A percentile compares a stretch with the other conserved stretches of the same genome.
phyloP scores from a whole-genome alignment of 2,329 filamentous ascomycete species.

The Hypoxylon sp. region DNA sequence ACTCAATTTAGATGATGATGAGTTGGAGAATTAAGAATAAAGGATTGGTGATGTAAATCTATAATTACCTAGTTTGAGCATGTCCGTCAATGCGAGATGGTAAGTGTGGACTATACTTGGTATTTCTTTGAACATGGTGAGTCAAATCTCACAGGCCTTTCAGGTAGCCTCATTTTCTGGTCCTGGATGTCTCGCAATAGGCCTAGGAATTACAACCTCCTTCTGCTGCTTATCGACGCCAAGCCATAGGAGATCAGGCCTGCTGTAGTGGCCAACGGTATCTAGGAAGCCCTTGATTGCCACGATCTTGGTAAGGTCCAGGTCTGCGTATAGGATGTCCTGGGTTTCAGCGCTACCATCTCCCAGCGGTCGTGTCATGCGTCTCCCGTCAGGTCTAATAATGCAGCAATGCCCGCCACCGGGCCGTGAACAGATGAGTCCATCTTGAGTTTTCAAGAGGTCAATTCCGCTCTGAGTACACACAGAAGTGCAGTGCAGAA shows the following conservation, averaged over 20 bases:
- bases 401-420: slow-evolving; percentile 63
- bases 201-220: slow-evolving; percentile 34
- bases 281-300: slow-evolving; percentile 62
- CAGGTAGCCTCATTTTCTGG: slow-evolving; percentile 4
- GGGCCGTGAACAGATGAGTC: slow-evolving; percentile 58
- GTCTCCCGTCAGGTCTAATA: slow-evolving; percentile 66
- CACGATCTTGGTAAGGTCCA: slow-evolving; percentile 61
- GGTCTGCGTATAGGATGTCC: slow-evolving; percentile 64
- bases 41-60: no score
- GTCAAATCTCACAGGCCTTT: background rate
- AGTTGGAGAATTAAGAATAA: no score
- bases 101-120: no score
- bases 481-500: slow-evolving; percentile 67
- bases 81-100: no score
- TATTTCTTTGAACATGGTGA: no score
- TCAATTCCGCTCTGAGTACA: slow-evolving; percentile 62
- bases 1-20: no score
- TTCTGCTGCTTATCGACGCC: slow-evolving; percentile 53
- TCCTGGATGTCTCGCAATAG: slow-evolving; percentile 8
- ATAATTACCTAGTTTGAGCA: no score
- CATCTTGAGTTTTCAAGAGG: slow-evolving; percentile 59
- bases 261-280: slow-evolving; percentile 64
- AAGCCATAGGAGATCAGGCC: slow-evolving; percentile 68
- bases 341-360: slow-evolving; percentile 58
- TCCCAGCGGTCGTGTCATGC: slow-evolving; percentile 57